Conservation (phyloP, 1,139 yeast genomes). For the Blastobotrys serpentis region DNA sequence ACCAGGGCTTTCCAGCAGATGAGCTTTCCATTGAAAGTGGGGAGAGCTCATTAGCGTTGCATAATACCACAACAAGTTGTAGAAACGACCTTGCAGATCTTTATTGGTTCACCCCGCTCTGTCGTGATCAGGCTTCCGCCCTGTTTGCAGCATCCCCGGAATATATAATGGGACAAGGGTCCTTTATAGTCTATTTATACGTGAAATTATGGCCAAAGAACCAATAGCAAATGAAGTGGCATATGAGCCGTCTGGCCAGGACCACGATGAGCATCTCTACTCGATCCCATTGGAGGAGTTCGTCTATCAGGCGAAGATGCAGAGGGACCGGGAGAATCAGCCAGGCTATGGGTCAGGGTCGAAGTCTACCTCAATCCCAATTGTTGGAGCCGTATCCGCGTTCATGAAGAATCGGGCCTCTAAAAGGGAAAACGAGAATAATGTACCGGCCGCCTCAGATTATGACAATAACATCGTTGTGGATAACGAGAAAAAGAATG, state of each 20-base stretch:
- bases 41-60: no score
- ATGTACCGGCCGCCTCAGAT: constrained; percentile 1
- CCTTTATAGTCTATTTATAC: no score
- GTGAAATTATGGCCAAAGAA: neutral
- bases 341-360: constrained; percentile 19
- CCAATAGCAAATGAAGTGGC: neutral
- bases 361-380: constrained; percentile 27
- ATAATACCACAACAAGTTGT: no score
- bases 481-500: constrained; percentile 12
- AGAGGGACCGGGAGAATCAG: constrained; percentile 33
- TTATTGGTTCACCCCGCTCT: no score
- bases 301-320: constrained; percentile 35
- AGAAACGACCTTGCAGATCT: no score
- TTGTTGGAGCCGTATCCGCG: constrained; percentile 19
- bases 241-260: no score
- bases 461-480: neutral
- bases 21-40: no score
- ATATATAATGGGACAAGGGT: no score
- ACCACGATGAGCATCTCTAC: constrained; percentile 19
- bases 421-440: neutral
- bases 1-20: no score
- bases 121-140: no score
- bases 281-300: constrained; percentile 35
- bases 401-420: constrained; percentile 14
- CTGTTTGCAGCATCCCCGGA: no score